Conservation (phyloP, 164 flowering plant genomes). For the Aristolochia contorta region DNA sequence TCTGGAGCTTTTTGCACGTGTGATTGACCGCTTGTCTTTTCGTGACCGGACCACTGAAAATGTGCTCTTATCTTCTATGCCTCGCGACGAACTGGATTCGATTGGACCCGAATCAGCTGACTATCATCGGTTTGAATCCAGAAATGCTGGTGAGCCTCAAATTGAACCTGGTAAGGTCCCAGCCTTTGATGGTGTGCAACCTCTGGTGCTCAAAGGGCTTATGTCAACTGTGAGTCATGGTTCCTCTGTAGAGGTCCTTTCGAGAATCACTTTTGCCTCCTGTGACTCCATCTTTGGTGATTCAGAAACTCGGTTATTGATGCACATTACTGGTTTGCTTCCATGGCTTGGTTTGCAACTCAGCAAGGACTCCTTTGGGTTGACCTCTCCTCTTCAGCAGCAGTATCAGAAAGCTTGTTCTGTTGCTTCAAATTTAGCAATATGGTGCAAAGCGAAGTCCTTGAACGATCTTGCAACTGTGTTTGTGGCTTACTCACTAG, state of each 20-base stretch:
- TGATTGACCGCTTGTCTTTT: conserved; percentile 80
- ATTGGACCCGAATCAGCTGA: conserved; percentile 34
- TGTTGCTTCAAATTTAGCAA: conserved; percentile 67
- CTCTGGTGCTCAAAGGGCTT: conserved; percentile 95
- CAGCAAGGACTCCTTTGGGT: conserved; percentile 46
- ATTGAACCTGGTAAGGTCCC: conserved; percentile 61
- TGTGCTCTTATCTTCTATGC: conserved; percentile 97
- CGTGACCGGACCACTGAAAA: conserved; percentile 89
- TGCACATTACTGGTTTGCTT: conserved; percentile 91
- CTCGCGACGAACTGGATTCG: conserved; percentile 75
- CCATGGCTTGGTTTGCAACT: conserved; percentile 99
- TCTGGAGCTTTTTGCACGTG: conserved; percentile 90
- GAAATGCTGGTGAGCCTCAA: conserved; percentile 32
- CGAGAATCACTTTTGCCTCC: conserved; percentile 74
- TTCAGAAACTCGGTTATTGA: conserved; percentile 78
- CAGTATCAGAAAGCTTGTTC: conserved; percentile 80
- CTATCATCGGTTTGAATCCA: conserved; percentile 59
- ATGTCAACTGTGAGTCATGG: conserved; percentile 87
- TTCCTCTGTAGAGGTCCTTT: conserved; percentile 84
- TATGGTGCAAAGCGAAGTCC: conserved; percentile 84
- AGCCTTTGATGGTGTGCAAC: conserved; percentile 91
- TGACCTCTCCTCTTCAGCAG: conserved; percentile 56
- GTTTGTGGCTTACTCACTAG: conserved; percentile 66
- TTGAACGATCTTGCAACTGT: conserved; percentile 72
- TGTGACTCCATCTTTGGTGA: conserved; percentile 96